These are phyloP conservation scores for Rhizopus microsporus DNA, from an alignment of 371 early-diverging fungal species.

Conservation along the genomic window DNA sequence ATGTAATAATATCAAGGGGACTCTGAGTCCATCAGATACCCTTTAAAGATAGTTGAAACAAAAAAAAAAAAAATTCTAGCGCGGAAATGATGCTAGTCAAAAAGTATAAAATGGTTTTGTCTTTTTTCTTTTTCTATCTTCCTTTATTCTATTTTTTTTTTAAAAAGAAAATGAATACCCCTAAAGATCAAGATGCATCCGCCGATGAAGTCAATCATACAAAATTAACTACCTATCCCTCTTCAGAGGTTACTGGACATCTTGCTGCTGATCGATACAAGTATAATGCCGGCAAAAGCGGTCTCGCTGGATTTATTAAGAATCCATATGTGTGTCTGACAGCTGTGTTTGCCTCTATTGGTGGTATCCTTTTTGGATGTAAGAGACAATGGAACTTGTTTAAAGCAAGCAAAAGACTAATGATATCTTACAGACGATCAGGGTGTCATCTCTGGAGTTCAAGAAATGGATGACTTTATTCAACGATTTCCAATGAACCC, in stretches of 20 bases:
- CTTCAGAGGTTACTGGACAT: not conserved
- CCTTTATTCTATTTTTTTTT: not conserved
- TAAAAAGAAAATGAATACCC: not conserved
- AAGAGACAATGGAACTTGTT: constrained; percentile 2
- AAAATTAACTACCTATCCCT: not conserved
- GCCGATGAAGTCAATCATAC: not conserved
- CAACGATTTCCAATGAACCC: constrained; percentile 33
- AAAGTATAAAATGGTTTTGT: not conserved
- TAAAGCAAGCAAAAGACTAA: not conserved
- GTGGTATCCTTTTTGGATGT: constrained; percentile 50
- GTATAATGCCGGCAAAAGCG: constrained; percentile 5
- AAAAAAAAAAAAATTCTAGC: too few species aligned
- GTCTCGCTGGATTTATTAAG: constrained; percentile 34
- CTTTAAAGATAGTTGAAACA: too few species aligned
- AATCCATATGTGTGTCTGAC: constrained; percentile 46
- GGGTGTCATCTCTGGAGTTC: constrained; percentile 50
- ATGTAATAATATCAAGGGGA: too few species aligned
- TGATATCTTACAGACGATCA: constrained; percentile 34
- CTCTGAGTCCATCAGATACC: too few species aligned
- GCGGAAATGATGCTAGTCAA: too few species aligned
- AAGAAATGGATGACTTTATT: constrained; percentile 42
- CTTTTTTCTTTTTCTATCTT: not conserved
- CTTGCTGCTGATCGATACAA: constrained; percentile 1
- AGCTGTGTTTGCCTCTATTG: constrained; percentile 46
- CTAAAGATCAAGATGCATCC: not conserved